Base-by-base conservation (phyloP, 345 rosid species). In the Sonneratia alba region DNA sequence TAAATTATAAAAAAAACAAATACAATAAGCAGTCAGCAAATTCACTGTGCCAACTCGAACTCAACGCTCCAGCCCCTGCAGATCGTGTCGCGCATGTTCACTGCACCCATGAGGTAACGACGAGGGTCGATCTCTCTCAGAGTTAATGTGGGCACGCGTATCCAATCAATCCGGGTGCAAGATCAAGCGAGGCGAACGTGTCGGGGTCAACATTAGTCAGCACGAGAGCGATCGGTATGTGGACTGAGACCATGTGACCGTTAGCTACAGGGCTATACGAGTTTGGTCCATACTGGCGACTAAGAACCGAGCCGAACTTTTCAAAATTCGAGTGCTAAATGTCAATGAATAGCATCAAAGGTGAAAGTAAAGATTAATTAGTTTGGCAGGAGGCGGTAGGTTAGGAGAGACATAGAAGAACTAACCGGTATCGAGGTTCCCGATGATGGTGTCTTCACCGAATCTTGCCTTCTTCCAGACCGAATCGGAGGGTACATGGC, bases 371-470 rank as follows among this genome's bases (percentile, higher is more conserved):
- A 4, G 21, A 27, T 27, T 49, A 8, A 7, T 9, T 16, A 56
- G 22, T 47, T 21, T 51, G 57, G 43, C 48, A 43, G 43, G 14
- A 70, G 36, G 57, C 67, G 34, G 45, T 67, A 74, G 32, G 56
- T 32, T 42, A 32, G 36, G 6, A 68, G 56, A 27, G 22, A 12
- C 1, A 27, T 40, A 65, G 45, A 55, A 43, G 2, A 18, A 70
- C 82, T 72, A 27, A 91, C 98, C 97, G 0, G 97, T 74, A 81
- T 94, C 98, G 53, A 94, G 91, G 79, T 90, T 94, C 55, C 91
- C 98, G 22, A 94, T 87, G 71, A 90, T 94, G 32, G 84, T 66
- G 68, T 90, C 93, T 83, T 88, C 85, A 22, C 97, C 99, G 56
- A 77, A 90, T 69, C 87, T 82, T 11, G 97, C 88, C 66, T 84